Base-by-base conservation (phyloP, 2,329 filamentous ascomycete genomes). In the Clarireedia hainanense region DNA sequence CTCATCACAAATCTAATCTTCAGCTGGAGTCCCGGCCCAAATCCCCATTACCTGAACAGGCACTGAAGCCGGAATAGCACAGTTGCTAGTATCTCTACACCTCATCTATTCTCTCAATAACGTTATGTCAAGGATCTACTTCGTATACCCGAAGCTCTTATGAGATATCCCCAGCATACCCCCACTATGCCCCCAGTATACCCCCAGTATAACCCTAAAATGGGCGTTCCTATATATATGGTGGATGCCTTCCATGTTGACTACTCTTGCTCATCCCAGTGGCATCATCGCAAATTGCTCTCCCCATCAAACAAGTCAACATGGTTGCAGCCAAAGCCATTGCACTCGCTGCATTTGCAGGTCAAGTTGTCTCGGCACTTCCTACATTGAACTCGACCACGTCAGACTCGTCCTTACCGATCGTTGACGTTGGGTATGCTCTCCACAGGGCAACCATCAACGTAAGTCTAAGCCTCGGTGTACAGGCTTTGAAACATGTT, bases 351-450 rank as follows among this genome's bases (percentile, higher is more conserved):
- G 37, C 49, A 23, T 24, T 15, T 39, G 37, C 47, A 45, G 15
- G 17, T 45, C 39, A 27, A 20, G 20, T 26, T 27, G 52, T 10
- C 14, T 56, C 23, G 23, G 48, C 54, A n/a, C 42, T 56, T 30
- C 48, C 54, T 15, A 47, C 40, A 10, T 34, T 34, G 12, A 34
- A 34, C 30, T 34, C 30, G 9, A 34, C 30, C 30, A 52, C 17
- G 4, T 24, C 40, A 12, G 40, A 52, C 10, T 34, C 34, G 14
- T 40, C 48, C 6, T 24, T 65, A 12, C 68, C 67, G 12, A 57
- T 58, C 34, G 64, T 70, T 23, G 66, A 70, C 57, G 51, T 70
- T 12, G 61, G 62, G 4, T 70, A 70, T 56, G 63, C 59, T n/a
- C 17, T 68, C 15, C 63, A 69, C 36, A 61, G 61, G 57, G 66